Percentiles rank a stretch among this genome's conserved stretches.
Conservation (phyloP, 176 grass and related monocot genomes). For the Triticum timopheevii region DNA sequence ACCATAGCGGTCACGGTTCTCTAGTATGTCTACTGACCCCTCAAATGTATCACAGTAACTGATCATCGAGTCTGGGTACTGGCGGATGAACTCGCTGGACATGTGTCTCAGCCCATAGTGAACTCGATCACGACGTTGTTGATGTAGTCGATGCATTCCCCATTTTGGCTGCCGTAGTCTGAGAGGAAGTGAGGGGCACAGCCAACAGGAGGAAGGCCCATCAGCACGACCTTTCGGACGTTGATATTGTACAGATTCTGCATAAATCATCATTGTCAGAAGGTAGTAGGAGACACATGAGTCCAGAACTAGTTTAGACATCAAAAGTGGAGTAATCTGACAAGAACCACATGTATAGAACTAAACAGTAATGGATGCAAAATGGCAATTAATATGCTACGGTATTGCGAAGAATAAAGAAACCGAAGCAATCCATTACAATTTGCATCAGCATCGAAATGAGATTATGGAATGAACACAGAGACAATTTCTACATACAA, state of each 20-base stretch:
- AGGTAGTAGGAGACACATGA: neutral
- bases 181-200: slow-evolving; percentile 81
- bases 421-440: neutral
- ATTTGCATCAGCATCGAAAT: neutral
- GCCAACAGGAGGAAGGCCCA: slow-evolving; percentile 76
- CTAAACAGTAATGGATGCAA: slow-evolving; percentile 6
- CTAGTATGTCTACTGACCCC: slow-evolving; percentile 75
- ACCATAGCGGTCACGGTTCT: slow-evolving; percentile 62
- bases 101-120: slow-evolving; percentile 67
- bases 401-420: neutral
- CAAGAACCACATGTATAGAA: slow-evolving; percentile 5
- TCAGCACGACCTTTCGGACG: slow-evolving; percentile 57
- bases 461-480: neutral
- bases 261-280: slow-evolving; percentile 19
- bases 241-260: slow-evolving; percentile 83
- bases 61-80: slow-evolving; percentile 55
- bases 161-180: slow-evolving; percentile 64
- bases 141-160: slow-evolving; percentile 67
- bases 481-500: neutral
- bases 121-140: slow-evolving; percentile 71
- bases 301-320: neutral
- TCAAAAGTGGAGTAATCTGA: neutral
- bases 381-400: neutral
- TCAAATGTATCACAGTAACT: slow-evolving; percentile 76
- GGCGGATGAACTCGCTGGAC: slow-evolving; percentile 57